These are phyloP conservation scores for Globisporangium cederbergense DNA, from an alignment of 352 stramenopile genomes.

Conservation along the genomic window DNA sequence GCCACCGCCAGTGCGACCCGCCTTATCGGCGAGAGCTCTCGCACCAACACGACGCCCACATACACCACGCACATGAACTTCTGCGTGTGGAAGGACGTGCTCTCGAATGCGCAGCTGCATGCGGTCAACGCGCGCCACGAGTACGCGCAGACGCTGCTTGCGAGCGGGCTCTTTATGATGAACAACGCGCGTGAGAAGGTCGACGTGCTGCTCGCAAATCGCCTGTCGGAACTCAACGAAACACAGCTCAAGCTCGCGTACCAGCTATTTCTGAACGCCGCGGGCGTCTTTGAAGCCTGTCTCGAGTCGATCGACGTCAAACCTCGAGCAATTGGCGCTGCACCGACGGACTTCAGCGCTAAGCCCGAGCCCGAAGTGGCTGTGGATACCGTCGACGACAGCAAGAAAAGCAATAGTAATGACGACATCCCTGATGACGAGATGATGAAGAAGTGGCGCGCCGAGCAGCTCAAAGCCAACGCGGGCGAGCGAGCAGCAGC, in stretches of 20 bases:
- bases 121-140: conserved; percentile 52
- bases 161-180: conserved; percentile 41
- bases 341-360: conserved; percentile 28
- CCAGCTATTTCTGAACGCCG: conserved; percentile 54
- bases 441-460: conserved; percentile 54
- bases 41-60: background rate
- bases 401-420: background rate
- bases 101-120: conserved; percentile 40
- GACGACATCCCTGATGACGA: conserved; percentile 24
- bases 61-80: conserved; percentile 43
- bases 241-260: conserved; percentile 69
- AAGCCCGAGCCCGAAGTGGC: conserved; percentile 6
- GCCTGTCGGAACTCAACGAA: conserved; percentile 47
- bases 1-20: background rate
- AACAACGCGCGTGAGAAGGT: conserved; percentile 38
- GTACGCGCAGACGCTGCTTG: conserved; percentile 48
- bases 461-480: conserved; percentile 35
- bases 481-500: conserved; percentile 8
- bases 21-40: background rate
- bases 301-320: conserved; percentile 35
- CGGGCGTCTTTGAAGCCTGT: conserved; percentile 51
- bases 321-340: conserved; percentile 30
- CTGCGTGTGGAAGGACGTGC: conserved; percentile 53
- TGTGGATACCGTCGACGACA: background rate
- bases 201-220: conserved; percentile 34